Percentiles rank a stretch among this genome's conserved stretches.
Conservation (phyloP, 1,284 basidiomycete genomes). For the Tetrapyrgos nigripes region DNA sequence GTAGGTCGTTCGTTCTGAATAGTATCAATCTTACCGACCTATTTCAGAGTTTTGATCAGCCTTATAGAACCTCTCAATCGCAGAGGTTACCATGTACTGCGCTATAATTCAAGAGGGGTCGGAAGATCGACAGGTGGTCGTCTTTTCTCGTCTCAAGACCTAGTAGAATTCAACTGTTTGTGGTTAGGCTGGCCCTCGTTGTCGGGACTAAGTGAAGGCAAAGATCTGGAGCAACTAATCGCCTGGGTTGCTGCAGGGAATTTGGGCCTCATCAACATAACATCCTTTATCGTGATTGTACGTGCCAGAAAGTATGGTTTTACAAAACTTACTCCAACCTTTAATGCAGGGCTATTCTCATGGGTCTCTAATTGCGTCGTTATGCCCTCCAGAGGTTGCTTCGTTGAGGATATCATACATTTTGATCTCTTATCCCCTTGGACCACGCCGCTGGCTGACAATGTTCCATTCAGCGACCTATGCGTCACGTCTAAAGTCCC, state of each 20-base stretch:
- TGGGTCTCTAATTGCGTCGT: constrained; percentile 74
- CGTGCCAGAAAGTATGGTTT: constrained; percentile 23
- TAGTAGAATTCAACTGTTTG: no score
- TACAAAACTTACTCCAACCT: constrained; percentile 13
- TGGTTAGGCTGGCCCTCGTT: constrained; percentile 74
- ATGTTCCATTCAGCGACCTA: constrained; percentile 67
- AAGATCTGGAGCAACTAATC: constrained; percentile 70
- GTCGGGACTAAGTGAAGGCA: constrained; percentile 69
- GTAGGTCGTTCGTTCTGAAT: constrained; percentile 48
- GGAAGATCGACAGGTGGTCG: constrained; percentile 74
- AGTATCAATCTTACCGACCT: not conserved
- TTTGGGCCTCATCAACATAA: constrained; percentile 45
- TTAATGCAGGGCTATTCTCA: constrained; percentile 76
- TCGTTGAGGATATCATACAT: constrained; percentile 66
- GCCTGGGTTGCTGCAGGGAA: constrained; percentile 52
- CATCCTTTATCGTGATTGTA: constrained; percentile 60
- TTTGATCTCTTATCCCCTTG: constrained; percentile 79
- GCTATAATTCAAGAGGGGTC: constrained; percentile 80
- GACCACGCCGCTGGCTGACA: constrained; percentile 71
- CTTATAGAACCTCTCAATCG: constrained; percentile 44
- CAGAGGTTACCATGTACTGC: constrained; percentile 62
- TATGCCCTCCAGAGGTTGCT: constrained; percentile 56
- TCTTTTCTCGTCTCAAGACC: no score
- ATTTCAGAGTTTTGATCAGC: constrained; percentile 42
- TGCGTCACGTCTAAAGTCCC: constrained; percentile 50